A percentile compares a stretch with the other conserved stretches of the same genome.
These are phyloP conservation scores for Yarrowia sp. DNA, from an alignment of 805 yeast species.

Conservation along the genomic window DNA sequence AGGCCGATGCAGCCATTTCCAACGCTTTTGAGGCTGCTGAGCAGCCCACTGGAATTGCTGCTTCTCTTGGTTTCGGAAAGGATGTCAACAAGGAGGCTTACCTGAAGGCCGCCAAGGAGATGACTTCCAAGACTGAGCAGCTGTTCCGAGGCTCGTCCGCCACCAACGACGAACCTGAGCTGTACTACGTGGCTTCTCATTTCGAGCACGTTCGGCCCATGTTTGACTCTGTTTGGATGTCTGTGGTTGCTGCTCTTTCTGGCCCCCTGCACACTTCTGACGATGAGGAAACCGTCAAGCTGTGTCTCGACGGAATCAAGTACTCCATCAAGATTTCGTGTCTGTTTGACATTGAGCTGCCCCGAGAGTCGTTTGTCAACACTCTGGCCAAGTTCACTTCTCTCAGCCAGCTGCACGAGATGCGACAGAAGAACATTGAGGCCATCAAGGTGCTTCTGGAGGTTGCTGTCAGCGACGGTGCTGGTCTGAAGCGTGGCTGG, in stretches of 20 bases:
- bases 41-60: slow-evolving; percentile 35
- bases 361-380: slow-evolving; percentile 83
- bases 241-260: slow-evolving; percentile 87
- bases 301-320: slow-evolving; percentile 80
- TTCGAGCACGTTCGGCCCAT: slow-evolving; percentile 89
- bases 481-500: slow-evolving; percentile 74
- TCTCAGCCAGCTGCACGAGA: slow-evolving; percentile 71
- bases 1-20: slow-evolving; percentile 80
- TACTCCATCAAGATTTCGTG: slow-evolving; percentile 80
- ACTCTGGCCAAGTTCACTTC: slow-evolving; percentile 86
- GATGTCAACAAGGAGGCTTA: slow-evolving; percentile 80
- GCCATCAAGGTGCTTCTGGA: slow-evolving; percentile 74
- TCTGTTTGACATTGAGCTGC: slow-evolving; percentile 75
- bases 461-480: slow-evolving; percentile 77
- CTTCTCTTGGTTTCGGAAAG: slow-evolving; percentile 43
- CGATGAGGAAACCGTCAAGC: slow-evolving; percentile 53
- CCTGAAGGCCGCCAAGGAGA: slow-evolving; percentile 86
- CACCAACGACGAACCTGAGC: slow-evolving; percentile 43
- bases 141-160: slow-evolving; percentile 57
- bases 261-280: slow-evolving; percentile 86
- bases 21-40: slow-evolving; percentile 48
- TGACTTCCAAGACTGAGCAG: slow-evolving; percentile 83
- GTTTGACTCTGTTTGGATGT: slow-evolving; percentile 96
- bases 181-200: slow-evolving; percentile 78
- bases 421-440: slow-evolving; percentile 72